These are phyloP conservation scores for Citrus reticulata DNA, from an alignment of 345 rosid species.

Conservation along the genomic window DNA sequence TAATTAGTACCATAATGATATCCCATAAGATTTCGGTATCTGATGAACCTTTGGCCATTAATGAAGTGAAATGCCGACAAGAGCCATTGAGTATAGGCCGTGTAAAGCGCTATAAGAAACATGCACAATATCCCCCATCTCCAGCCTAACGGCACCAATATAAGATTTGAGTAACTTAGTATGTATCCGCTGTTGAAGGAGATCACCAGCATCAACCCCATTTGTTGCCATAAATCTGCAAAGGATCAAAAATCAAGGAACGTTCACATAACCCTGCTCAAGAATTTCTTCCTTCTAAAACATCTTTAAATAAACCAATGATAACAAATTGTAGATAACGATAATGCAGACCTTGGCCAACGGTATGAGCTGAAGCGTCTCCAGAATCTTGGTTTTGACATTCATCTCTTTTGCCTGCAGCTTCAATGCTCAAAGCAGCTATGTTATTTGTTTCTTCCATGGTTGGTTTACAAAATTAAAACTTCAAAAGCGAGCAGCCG, in stretches of 20 bases:
- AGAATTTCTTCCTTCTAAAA: neutral
- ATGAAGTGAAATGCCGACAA: conserved; percentile 28
- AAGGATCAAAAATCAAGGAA: neutral
- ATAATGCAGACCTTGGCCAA: conserved; percentile 13
- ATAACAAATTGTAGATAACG: neutral
- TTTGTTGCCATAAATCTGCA: conserved; percentile 35
- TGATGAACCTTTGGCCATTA: conserved; percentile 25
- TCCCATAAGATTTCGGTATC: conserved; percentile 32
- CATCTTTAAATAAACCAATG: neutral
- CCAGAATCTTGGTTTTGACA: neutral
- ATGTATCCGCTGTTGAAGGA: conserved; percentile 32
- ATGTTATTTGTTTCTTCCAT: neutral
- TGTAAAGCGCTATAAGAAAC: conserved; percentile 6
- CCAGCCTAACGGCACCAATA: conserved; percentile 32
- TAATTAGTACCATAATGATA: conserved; percentile 15
- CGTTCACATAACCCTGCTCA: neutral
- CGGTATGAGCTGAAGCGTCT: conserved; percentile 20
- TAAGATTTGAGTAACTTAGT: conserved; percentile 29
- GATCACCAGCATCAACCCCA: conserved; percentile 30
- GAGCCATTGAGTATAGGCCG: conserved; percentile 31
- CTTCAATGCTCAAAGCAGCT: conserved; percentile 2
- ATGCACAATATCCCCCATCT: conserved; percentile 25
- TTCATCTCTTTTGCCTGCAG: conserved; percentile 4
- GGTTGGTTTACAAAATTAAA: neutral
- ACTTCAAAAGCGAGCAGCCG: neutral